A percentile compares a stretch with the other conserved stretches of the same genome.
Conservation (phyloP, 371 early-diverging fungal genomes). For the Basidiobolus meristosporus region DNA sequence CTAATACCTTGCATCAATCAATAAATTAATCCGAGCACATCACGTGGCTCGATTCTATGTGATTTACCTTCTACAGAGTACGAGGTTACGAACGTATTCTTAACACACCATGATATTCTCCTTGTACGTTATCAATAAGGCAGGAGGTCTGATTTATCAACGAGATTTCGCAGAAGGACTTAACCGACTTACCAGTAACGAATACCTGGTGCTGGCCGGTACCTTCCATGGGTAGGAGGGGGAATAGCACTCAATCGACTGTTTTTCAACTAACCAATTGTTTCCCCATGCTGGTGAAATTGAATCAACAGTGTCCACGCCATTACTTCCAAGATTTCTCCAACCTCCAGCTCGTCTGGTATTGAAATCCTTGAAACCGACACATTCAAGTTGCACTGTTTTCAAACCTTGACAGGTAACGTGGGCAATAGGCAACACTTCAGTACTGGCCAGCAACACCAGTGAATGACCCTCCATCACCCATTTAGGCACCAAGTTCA, state of each 20-base stretch:
- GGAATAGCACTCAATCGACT: neutral
- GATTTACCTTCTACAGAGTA: no score
- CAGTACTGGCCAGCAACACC: neutral
- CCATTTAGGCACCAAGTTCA: conserved; percentile 72
- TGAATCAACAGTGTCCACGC: conserved; percentile 63
- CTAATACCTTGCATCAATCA: no score
- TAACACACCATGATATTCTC: conserved; percentile 56
- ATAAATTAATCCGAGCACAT: no score
- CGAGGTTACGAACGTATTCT: no score
- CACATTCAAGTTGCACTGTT: conserved; percentile 76
- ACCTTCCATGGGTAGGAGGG: conserved; percentile 77
- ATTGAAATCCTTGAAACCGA: conserved; percentile 84
- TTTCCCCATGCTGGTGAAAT: neutral
- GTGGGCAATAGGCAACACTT: neutral
- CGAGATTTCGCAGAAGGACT: conserved; percentile 71
- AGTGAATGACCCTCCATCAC: neutral
- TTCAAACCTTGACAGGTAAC: conserved; percentile 81
- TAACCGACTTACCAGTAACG: conserved; percentile 73
- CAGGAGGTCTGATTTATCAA: conserved; percentile 89
- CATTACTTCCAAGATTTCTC: conserved; percentile 85
- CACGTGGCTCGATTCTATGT: no score
- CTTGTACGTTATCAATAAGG: conserved; percentile 88
- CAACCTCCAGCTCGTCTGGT: conserved; percentile 55
- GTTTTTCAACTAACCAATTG: neutral
- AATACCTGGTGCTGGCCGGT: conserved; percentile 90